phyloP scores from a whole-genome alignment of 2,329 filamentous ascomycete species.

The Aspergillus novofumigatus region DNA sequence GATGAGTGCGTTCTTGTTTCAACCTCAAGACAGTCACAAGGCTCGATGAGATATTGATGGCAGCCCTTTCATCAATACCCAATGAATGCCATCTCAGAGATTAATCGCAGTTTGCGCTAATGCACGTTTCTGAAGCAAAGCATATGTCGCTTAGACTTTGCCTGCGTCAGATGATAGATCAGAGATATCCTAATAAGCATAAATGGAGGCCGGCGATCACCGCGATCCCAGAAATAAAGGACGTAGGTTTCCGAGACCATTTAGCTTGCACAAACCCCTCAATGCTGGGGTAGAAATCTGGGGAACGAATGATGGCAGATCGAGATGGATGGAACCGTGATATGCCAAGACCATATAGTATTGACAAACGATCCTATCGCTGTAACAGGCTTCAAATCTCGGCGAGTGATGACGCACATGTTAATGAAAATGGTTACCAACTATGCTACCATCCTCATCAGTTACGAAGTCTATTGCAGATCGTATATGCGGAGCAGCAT shows the following conservation, averaged over 20 bases:
- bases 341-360: not conserved
- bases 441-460: too few relatives aligned
- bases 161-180: not conserved
- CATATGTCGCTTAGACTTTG: not conserved
- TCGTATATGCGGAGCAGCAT: not conserved
- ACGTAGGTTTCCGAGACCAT: not conserved
- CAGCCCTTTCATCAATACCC: not conserved
- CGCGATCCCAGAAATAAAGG: not conserved
- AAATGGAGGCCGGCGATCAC: not conserved
- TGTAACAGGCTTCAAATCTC: not conserved
- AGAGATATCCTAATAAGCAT: not conserved
- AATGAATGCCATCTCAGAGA: not conserved
- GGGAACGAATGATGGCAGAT: not conserved
- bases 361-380: not conserved
- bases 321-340: not conserved
- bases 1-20: not conserved
- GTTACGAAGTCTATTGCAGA: not conserved
- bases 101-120: not conserved
- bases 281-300: not conserved
- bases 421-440: too few relatives aligned
- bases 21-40: not conserved
- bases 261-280: not conserved
- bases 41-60: not conserved
- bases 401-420: too few relatives aligned
- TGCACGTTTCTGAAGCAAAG: not conserved